Evolutionary conservation across 129 eudicot species (phyloP).

Genomic region (Arctium minus): DNA sequence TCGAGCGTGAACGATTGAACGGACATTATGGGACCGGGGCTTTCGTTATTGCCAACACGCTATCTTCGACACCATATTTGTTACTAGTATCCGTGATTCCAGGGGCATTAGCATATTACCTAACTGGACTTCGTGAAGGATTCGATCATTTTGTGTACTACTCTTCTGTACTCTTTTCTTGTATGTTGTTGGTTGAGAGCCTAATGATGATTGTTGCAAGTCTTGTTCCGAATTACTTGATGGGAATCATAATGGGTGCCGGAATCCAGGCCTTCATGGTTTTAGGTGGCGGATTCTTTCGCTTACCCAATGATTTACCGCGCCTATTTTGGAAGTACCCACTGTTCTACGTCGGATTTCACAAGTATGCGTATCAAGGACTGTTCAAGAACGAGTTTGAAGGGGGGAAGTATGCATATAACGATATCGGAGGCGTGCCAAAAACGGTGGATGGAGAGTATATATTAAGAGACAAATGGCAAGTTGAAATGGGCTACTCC

Average conservation of each 20-base stretch:
- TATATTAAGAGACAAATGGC: constrained; percentile 40
- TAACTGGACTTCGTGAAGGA: constrained; percentile 33
- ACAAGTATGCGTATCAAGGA: constrained; percentile 48
- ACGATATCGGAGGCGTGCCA: constrained; percentile 7
- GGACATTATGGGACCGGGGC: constrained; percentile 39
- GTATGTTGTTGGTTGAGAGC: constrained; percentile 44
- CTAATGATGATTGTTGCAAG: constrained; percentile 55
- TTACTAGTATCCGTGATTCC: constrained; percentile 37
- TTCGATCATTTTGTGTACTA: constrained; percentile 35
- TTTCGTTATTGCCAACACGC: constrained; percentile 41
- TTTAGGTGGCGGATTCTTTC: constrained; percentile 36
- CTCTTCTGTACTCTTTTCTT: constrained; percentile 12
- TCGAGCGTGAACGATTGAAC: constrained; percentile 38
- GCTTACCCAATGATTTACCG: constrained; percentile 40
- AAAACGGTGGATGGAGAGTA: constrained; percentile 25
- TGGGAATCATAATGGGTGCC: constrained; percentile 47
- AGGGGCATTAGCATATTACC: constrained; percentile 38
- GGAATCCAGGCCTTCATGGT: constrained; percentile 40
- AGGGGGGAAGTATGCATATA: constrained; percentile 20
- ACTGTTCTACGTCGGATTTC: constrained; percentile 30
- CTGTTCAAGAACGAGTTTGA: constrained; percentile 50
- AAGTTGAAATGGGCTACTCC: constrained; percentile 58
- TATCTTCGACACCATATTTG: constrained; percentile 42
- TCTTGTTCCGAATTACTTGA: constrained; percentile 45
- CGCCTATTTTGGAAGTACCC: constrained; percentile 38